A percentile compares a stretch with the other conserved stretches of the same genome.
Conservation (phyloP, 2,329 filamentous ascomycete species). For the Fusarium begoniae region DNA sequence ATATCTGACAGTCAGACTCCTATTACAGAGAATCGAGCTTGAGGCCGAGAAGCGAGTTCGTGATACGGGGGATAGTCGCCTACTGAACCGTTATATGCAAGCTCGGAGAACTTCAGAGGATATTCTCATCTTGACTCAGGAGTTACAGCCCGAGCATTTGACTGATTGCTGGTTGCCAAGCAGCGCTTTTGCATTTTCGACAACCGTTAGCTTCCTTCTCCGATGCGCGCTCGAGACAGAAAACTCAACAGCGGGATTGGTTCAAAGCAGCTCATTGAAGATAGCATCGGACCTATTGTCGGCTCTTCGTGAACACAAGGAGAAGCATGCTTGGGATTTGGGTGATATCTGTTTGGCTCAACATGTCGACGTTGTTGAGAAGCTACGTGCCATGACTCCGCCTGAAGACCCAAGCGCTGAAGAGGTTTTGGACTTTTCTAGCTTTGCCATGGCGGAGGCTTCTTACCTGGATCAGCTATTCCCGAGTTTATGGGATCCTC, state of each 20-base stretch:
- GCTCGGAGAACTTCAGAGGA: constrained; percentile 58
- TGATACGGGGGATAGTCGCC: constrained; percentile 28
- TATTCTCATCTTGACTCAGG: constrained; percentile 58
- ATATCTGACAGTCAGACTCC: constrained; percentile 58
- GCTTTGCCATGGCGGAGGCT: constrained; percentile 45
- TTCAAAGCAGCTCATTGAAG: constrained; percentile 51
- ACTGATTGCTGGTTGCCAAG: constrained; percentile 61
- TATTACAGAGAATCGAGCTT: constrained; percentile 58
- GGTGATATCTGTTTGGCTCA: constrained; percentile 60
- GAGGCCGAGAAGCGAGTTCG: constrained; percentile 49
- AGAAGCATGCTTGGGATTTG: constrained; percentile 57
- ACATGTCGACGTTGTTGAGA: constrained; percentile 58
- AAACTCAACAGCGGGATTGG: constrained; percentile 47
- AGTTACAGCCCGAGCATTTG: constrained; percentile 54
- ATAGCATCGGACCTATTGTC: constrained; percentile 54
- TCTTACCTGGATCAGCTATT: constrained; percentile 49
- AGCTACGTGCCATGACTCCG: constrained; percentile 46
- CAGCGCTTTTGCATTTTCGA: constrained; percentile 57
- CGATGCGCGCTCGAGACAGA: constrained; percentile 58
- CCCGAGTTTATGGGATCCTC: constrained; percentile 49
- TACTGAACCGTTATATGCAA: constrained; percentile 50
- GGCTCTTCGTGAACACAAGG: constrained; percentile 51
- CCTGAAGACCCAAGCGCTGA: constrained; percentile 32
- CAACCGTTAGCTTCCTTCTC: constrained; percentile 60
- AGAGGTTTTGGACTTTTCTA: constrained; percentile 34